Conservation (phyloP, 139 green algal species). For the Ettlia oleoabundans region DNA sequence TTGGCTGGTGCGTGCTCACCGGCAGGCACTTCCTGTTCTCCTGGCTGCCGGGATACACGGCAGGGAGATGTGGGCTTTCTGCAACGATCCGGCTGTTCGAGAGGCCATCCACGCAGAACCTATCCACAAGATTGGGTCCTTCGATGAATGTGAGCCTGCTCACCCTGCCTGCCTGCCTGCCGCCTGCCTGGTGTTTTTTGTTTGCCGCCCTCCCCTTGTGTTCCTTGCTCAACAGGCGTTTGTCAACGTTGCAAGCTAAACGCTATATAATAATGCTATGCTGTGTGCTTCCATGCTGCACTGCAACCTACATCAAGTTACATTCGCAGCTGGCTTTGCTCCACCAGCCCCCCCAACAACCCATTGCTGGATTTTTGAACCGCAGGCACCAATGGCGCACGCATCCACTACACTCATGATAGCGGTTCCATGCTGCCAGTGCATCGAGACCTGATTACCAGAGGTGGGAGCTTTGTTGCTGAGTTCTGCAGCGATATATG, state of each 20-base stretch:
- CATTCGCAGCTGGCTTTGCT: no score
- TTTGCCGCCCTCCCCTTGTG: no score
- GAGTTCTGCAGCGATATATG: no score
- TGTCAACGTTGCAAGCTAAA: no score
- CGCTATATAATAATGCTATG: no score
- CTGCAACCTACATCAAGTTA: no score
- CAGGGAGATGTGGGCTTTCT: constrained; percentile 42
- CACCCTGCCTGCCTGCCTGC: neutral
- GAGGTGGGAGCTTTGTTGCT: constrained; percentile 13
- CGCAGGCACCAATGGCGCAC: constrained; percentile 3
- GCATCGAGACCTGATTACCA: constrained; percentile 47
- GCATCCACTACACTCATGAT: constrained; percentile 61
- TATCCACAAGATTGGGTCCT: constrained; percentile 30
- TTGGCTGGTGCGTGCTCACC: neutral
- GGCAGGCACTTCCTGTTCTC: neutral
- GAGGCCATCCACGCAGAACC: constrained; percentile 37
- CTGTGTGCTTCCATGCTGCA: no score
- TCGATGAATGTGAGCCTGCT: constrained; percentile 24
- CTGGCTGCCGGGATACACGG: no score
- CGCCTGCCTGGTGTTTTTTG: no score
- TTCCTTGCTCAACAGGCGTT: no score
- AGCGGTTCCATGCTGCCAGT: constrained; percentile 69
- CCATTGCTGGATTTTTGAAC: no score
- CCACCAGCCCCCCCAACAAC: no score
- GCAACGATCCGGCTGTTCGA: constrained; percentile 22